Evolutionary conservation across 1,284 basidiomycete genomes (phyloP).

Genomic region (Sanghuangporus sanghuang): DNA sequence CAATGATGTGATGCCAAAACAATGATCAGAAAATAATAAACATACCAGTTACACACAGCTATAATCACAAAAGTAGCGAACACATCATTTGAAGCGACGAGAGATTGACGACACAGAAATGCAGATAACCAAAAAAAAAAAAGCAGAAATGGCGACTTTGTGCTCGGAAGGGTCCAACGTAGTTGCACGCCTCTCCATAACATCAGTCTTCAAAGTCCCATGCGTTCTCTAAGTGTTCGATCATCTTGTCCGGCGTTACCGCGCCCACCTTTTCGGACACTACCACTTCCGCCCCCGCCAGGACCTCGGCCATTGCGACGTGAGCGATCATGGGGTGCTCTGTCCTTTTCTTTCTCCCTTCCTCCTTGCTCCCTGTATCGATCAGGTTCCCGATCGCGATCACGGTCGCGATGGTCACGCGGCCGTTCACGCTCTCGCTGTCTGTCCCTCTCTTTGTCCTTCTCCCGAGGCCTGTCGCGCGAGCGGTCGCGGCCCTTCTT

Average conservation of each 20-base stretch:
- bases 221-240: slow-evolving; percentile 75
- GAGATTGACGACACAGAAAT: slow-evolving; percentile 10
- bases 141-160: neutral
- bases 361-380: slow-evolving; percentile 26
- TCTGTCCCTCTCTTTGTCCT: slow-evolving; percentile 23
- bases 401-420: slow-evolving; percentile 27
- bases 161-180: neutral
- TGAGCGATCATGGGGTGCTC: slow-evolving; percentile 26
- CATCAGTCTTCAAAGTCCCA: slow-evolving; percentile 52
- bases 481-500: slow-evolving; percentile 10
- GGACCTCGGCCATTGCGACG: slow-evolving; percentile 29
- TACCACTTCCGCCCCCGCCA: slow-evolving; percentile 24
- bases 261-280: slow-evolving; percentile 30
- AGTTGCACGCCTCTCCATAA: neutral
- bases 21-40: slow-evolving; percentile 12
- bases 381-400: slow-evolving; percentile 26
- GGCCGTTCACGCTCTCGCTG: slow-evolving; percentile 21
- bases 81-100: neutral
- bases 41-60: slow-evolving; percentile 17
- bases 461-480: slow-evolving; percentile 29
- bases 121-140: slow-evolving; percentile 4
- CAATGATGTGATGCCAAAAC: slow-evolving; percentile 7
- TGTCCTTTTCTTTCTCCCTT: slow-evolving; percentile 28
- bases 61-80: slow-evolving; percentile 15
- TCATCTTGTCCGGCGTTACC: slow-evolving; percentile 35